Evolutionary conservation across 2,329 filamentous ascomycete species (phyloP).

Genomic region (Aspergillus sp.): DNA sequence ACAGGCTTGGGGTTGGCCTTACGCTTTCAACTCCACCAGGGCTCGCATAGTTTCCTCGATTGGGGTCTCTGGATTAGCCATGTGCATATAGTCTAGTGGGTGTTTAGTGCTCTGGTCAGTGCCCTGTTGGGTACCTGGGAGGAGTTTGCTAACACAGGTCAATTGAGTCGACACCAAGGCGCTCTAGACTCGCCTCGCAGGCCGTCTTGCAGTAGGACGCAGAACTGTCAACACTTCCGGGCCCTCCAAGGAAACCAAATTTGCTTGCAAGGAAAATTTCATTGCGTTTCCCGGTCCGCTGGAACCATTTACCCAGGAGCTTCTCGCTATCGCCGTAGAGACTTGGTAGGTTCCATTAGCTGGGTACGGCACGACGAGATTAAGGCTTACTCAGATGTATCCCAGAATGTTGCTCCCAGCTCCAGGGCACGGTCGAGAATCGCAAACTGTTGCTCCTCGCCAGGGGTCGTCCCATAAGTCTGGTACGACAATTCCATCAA

Average conservation of each 20-base stretch:
- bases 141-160: background rate
- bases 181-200: background rate
- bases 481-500: constrained; percentile 3
- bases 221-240: background rate
- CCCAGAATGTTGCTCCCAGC: constrained; percentile 7
- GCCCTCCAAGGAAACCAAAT: background rate
- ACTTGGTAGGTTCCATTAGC: background rate
- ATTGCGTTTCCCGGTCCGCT: background rate
- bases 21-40: constrained; percentile 2
- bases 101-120: background rate
- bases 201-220: constrained; percentile 1
- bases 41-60: constrained; percentile 9
- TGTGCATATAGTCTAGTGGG: constrained; percentile 5
- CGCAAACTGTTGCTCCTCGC: constrained; percentile 5
- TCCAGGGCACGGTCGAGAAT: constrained; percentile 3
- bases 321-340: constrained; percentile 7
- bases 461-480: background rate
- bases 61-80: background rate
- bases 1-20: background rate
- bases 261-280: constrained; percentile 10
- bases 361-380: background rate
- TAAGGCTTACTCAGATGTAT: background rate
- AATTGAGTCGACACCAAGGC: constrained; percentile 1
- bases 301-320: constrained; percentile 9
- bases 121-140: background rate